phyloP scores from a whole-genome alignment of 2,329 filamentous ascomycete genomes.

The Septoria linicola region DNA sequence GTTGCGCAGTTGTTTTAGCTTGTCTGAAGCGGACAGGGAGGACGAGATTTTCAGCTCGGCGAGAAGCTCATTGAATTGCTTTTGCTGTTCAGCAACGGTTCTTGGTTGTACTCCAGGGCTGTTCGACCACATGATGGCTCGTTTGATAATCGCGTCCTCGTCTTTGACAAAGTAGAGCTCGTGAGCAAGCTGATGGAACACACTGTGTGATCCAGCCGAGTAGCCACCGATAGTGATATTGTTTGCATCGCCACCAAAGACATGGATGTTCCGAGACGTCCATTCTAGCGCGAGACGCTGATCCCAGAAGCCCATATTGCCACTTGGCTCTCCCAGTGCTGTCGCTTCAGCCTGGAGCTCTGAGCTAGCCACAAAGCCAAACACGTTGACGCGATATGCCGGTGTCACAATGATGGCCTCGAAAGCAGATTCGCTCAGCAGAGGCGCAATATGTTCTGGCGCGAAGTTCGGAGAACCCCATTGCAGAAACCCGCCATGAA shows the following conservation, averaged over 20 bases:
- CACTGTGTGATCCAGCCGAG: slow-evolving; percentile 57
- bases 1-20: slow-evolving; percentile 48
- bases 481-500: slow-evolving; percentile 59
- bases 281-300: slow-evolving; percentile 57
- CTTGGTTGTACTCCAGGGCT: slow-evolving; percentile 57
- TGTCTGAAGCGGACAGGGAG: slow-evolving; percentile 43
- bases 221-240: slow-evolving; percentile 57
- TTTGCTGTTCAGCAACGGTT: slow-evolving; percentile 46
- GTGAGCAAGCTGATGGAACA: slow-evolving; percentile 58
- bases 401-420: slow-evolving; percentile 55
- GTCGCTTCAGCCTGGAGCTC: slow-evolving; percentile 49
- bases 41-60: slow-evolving; percentile 45
- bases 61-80: slow-evolving; percentile 55
- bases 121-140: slow-evolving; percentile 56
- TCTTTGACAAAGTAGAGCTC: slow-evolving; percentile 52
- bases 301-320: slow-evolving; percentile 59
- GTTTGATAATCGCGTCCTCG: slow-evolving; percentile 49
- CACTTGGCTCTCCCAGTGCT: slow-evolving; percentile 40
- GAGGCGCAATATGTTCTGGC: slow-evolving; percentile 43
- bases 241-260: slow-evolving; percentile 51
- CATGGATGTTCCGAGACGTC: slow-evolving; percentile 51
- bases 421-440: slow-evolving; percentile 52
- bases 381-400: slow-evolving; percentile 56
- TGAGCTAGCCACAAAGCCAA: slow-evolving; percentile 55
- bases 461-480: slow-evolving; percentile 51